Percentiles rank a stretch among this genome's conserved stretches.
Evolutionary conservation across 225 moss, liverwort and hornwort species (phyloP).

Genomic region (Bryum argenteum): DNA sequence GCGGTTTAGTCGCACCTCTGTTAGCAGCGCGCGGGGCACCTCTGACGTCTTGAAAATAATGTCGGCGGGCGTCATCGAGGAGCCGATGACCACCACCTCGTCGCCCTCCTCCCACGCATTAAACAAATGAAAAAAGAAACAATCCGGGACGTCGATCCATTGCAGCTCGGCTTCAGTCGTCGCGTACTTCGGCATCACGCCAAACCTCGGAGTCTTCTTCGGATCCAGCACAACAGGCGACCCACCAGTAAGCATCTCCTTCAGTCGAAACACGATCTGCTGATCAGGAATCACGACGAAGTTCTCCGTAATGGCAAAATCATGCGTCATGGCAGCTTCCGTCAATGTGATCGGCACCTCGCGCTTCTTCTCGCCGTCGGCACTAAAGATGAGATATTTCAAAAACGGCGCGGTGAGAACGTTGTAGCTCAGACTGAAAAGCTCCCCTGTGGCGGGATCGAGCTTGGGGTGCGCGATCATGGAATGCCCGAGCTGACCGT

Average conservation of each 20-base stretch:
- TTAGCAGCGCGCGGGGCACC: slow-evolving; percentile 52
- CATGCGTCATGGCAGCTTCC: slow-evolving; percentile 93
- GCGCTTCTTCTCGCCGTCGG: slow-evolving; percentile 61
- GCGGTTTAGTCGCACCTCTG: slow-evolving; percentile 76
- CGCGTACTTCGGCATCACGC: slow-evolving; percentile 77
- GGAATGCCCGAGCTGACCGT: slow-evolving; percentile 70
- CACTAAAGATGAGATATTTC: slow-evolving; percentile 59
- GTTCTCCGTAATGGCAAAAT: slow-evolving; percentile 85
- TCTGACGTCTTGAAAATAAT: slow-evolving; percentile 81
- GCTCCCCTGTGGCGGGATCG: slow-evolving; percentile 67
- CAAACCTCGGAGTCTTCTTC: slow-evolving; percentile 70
- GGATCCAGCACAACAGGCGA: slow-evolving; percentile 75
- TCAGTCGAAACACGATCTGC: slow-evolving; percentile 78
- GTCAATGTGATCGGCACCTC: slow-evolving; percentile 72
- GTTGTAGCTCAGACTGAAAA: slow-evolving; percentile 82
- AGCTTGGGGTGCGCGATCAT: slow-evolving; percentile 98
- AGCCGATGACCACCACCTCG: slow-evolving; percentile 76
- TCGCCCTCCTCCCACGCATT: slow-evolving; percentile 90
- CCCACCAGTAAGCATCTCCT: slow-evolving; percentile 77
- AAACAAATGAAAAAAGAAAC: slow-evolving; percentile 90
- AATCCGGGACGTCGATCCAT: slow-evolving; percentile 85
- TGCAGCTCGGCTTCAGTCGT: slow-evolving; percentile 62
- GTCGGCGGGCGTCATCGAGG: slow-evolving; percentile 91
- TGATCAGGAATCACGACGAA: slow-evolving; percentile 93
- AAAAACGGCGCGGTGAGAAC: slow-evolving; percentile 70